Evolutionary conservation across 805 yeast genomes (phyloP), one percentile per base, ranked within the genome.

Genomic region (Lipomyces oligophaga): DNA sequence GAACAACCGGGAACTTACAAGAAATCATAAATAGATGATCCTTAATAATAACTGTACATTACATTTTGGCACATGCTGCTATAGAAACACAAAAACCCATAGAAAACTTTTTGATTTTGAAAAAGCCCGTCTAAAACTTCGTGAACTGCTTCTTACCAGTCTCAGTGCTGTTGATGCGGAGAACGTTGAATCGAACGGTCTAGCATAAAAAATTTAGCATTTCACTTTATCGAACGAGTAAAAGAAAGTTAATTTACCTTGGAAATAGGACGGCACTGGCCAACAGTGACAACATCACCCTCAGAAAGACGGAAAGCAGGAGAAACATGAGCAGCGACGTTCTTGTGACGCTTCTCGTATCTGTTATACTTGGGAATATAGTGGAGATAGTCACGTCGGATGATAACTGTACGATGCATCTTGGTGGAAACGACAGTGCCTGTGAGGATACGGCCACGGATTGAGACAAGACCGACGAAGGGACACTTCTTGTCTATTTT

Each of bases 311-410:
- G 94, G 97, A 93, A 93, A 76, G 97, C 97, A 78, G 99, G 99
- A 63, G 97, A 90, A 69, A 93, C 86, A 80, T 93, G 99, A 68
- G 96, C 99, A 74, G 99, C 94, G 60, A 93, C 81, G 84, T 93
- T 93, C 93, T 93, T 93, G 86, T 93, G 99, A 81, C 99, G 88
- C 86, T 93, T 93, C 81, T 93, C 99, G 86, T 88, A 93, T 85
- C 99, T 89, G 95, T 90, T 93, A 81, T 93, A 93, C 84, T 93
- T 93, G 77, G 97, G 95, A 75, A 93, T 85, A 80, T 87, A 93
- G 81, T 93, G 99, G 74, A 93, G 86, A 94, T 93, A 93, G 73
- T 93, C 97, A 80, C 99, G 90, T 84, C 98, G 89, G 80, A 93
- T 85, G 75, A 93, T 84, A 79, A 93, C 85, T 69, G 99, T 93